phyloP scores from a whole-genome alignment of 2,329 filamentous ascomycete genomes.

The Tolypocladium capitatum region DNA sequence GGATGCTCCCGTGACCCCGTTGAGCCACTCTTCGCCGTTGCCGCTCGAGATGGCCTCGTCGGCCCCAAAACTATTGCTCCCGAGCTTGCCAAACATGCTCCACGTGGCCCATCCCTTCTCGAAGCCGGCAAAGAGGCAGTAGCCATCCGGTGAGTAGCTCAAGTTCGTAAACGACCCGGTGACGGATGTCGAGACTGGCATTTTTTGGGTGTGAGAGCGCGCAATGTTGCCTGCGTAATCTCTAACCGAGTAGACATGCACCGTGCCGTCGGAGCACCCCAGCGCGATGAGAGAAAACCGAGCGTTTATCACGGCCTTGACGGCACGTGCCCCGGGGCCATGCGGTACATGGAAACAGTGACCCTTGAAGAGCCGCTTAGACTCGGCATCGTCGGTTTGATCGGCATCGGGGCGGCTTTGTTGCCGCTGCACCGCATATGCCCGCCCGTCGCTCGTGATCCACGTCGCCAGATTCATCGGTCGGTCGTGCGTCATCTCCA shows the following conservation, averaged over 20 bases:
- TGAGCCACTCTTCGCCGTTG: constrained; percentile 76
- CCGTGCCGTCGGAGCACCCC: constrained; percentile 63
- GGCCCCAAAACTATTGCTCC: constrained; percentile 68
- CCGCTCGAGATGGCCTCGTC: constrained; percentile 49
- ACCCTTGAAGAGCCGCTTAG: constrained; percentile 67
- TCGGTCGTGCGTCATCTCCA: constrained; percentile 83
- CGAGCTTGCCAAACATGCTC: constrained; percentile 92
- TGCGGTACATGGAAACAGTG: constrained; percentile 78
- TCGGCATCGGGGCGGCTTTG: constrained; percentile 23
- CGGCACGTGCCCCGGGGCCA: constrained; percentile 44
- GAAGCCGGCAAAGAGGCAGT: constrained; percentile 89
- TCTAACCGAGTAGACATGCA: constrained; percentile 82
- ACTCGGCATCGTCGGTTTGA: constrained; percentile 30
- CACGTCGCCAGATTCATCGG: constrained; percentile 94
- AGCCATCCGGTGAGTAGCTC: constrained; percentile 86
- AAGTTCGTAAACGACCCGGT: constrained; percentile 64
- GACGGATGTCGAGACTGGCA: constrained; percentile 52
- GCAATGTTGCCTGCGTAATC: constrained; percentile 92
- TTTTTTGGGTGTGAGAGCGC: constrained; percentile 62
- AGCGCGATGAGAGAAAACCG: constrained; percentile 88
- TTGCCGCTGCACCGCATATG: constrained; percentile 77
- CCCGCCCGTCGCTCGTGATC: constrained; percentile 78
- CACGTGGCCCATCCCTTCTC: constrained; percentile 88
- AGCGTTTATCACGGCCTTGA: constrained; percentile 76
- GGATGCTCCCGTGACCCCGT: constrained; percentile 59